Conservation (phyloP, 495 filamentous ascomycete species). For the Pyronema omphalodes region DNA sequence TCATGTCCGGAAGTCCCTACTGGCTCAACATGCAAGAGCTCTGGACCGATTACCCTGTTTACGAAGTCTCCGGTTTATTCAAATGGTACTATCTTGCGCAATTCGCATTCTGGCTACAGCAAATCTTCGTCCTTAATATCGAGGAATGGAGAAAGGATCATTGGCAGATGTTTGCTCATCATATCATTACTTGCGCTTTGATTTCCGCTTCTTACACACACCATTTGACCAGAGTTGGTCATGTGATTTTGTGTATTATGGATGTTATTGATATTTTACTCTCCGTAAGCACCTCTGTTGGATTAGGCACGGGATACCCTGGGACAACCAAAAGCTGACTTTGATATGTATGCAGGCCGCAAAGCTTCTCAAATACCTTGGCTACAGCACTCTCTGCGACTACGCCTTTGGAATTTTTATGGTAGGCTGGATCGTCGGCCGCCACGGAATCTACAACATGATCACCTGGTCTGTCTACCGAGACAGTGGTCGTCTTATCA, state of each 20-base stretch:
- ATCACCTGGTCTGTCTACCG: slow-evolving; percentile 66
- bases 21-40: slow-evolving; percentile 59
- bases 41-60: slow-evolving; percentile 67
- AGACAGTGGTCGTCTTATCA: slow-evolving; percentile 44
- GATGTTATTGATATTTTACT: slow-evolving; percentile 80
- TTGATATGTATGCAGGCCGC: slow-evolving; percentile 41
- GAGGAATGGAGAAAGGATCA: slow-evolving; percentile 89
- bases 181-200: slow-evolving; percentile 69
- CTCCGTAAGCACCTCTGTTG: slow-evolving; percentile 35
- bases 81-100: slow-evolving; percentile 90
- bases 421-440: slow-evolving; percentile 61
- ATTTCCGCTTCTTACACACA: slow-evolving; percentile 68
- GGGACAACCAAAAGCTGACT: neutral
- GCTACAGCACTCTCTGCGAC: slow-evolving; percentile 59
- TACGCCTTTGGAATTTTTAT: slow-evolving; percentile 74
- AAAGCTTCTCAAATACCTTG: slow-evolving; percentile 83
- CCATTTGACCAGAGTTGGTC: slow-evolving; percentile 67
- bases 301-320: neutral
- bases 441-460: slow-evolving; percentile 60
- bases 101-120: slow-evolving; percentile 83
- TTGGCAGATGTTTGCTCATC: slow-evolving; percentile 88
- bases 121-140: slow-evolving; percentile 83
- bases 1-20: slow-evolving; percentile 59
- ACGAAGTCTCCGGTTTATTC: slow-evolving; percentile 48
- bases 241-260: slow-evolving; percentile 80